A percentile compares a stretch with the other conserved stretches of the same genome.
These are phyloP conservation scores for Clitopilus hobsonii DNA, from an alignment of 768 basidiomycete genomes.

Conservation along the genomic window DNA sequence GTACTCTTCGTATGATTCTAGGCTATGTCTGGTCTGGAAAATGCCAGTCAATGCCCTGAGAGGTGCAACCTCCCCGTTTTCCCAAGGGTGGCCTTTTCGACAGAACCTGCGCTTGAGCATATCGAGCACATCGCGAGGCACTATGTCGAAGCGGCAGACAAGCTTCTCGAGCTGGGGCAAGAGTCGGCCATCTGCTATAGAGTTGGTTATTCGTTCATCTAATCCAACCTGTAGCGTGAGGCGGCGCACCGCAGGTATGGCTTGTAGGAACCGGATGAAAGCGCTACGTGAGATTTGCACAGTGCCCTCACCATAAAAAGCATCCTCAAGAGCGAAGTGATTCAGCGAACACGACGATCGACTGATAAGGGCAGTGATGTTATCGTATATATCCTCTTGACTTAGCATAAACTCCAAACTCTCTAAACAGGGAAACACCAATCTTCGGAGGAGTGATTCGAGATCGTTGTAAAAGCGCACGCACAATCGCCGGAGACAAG, in stretches of 20 bases:
- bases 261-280: not conserved
- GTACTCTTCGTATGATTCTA: too few relatives aligned
- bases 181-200: not conserved
- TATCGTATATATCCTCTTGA: not conserved
- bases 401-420: not conserved
- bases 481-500: not conserved
- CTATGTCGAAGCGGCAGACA: not conserved
- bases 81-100: too few relatives aligned
- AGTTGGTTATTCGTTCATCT: not conserved
- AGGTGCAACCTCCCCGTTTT: too few relatives aligned
- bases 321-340: not conserved
- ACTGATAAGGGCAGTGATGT: not conserved
- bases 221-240: not conserved
- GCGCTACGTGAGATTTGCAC: not conserved
- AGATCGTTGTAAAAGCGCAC: not conserved
- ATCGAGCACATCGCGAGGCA: not conserved
- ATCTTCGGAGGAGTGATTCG: not conserved
- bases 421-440: not conserved
- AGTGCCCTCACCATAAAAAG: not conserved
- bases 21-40: too few relatives aligned
- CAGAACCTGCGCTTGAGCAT: not conserved
- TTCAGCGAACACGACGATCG: not conserved
- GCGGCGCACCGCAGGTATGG: not conserved
- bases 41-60: too few relatives aligned
- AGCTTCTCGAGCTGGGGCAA: not conserved